Conservation (phyloP, 306 rosid species). For the Bauhinia variegata region DNA sequence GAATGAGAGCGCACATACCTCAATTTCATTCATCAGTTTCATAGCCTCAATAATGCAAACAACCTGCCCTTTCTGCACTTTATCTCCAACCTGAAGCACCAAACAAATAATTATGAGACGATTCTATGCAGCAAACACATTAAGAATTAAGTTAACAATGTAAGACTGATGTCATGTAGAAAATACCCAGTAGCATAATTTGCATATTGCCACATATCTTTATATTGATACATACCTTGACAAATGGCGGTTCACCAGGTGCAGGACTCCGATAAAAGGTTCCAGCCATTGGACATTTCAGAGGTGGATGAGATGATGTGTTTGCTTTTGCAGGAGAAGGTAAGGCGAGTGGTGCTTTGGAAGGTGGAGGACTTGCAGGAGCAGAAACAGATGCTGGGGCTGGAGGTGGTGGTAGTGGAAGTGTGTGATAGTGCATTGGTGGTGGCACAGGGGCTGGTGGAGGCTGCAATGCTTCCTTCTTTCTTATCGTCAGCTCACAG, state of each 20-base stretch:
- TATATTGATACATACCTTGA: constrained; percentile 57
- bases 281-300: constrained; percentile 98
- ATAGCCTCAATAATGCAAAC: constrained; percentile 93
- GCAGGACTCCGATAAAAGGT: constrained; percentile 76
- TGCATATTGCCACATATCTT: not conserved
- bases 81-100: constrained; percentile 82
- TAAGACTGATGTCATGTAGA: constrained; percentile 1
- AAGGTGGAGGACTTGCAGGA: constrained; percentile 55
- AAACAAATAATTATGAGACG: constrained; percentile 26
- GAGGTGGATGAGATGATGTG: constrained; percentile 67
- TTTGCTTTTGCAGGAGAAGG: constrained; percentile 62
- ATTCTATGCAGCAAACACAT: not conserved
- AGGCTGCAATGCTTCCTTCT: constrained; percentile 80
- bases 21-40: constrained; percentile 97
- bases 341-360: constrained; percentile 49
- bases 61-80: constrained; percentile 89
- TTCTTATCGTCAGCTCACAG: constrained; percentile 70
- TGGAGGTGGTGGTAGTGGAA: constrained; percentile 45
- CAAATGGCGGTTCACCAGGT: constrained; percentile 88
- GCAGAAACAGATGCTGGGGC: constrained; percentile 47
- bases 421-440: constrained; percentile 41
- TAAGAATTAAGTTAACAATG: not conserved
- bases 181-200: constrained; percentile 15
- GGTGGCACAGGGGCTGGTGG: constrained; percentile 52
- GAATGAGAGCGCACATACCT: constrained; percentile 53